A percentile compares a stretch with the other conserved stretches of the same genome.
phyloP scores from a whole-genome alignment of 768 basidiomycete genomes.

The Rhodotorula paludigena region DNA sequence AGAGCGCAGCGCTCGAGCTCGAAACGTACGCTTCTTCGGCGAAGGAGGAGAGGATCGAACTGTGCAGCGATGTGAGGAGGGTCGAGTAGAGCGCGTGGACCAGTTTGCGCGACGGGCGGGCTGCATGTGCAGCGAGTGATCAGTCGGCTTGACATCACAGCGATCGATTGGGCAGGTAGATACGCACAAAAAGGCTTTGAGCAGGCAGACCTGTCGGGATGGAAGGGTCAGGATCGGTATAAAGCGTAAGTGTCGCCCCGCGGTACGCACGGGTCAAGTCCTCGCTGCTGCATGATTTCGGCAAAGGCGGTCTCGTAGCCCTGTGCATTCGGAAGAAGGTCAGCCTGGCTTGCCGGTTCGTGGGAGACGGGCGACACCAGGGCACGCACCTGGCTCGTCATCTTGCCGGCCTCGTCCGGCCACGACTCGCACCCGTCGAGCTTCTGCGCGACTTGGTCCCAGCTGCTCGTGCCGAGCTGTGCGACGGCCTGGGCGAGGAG shows the following conservation, averaged over 20 bases:
- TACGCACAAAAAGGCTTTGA: slow-evolving; percentile 16
- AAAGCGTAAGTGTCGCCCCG: too few species aligned
- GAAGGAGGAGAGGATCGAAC: slow-evolving; percentile 1
- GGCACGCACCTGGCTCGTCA: slow-evolving; percentile 4
- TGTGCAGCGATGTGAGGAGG: neutral
- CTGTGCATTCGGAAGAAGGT: neutral
- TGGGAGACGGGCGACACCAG: neutral
- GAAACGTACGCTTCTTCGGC: slow-evolving; percentile 14
- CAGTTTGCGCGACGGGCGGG: slow-evolving; percentile 24
- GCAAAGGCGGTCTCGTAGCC: slow-evolving; percentile 15
- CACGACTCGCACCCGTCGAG: slow-evolving; percentile 5
- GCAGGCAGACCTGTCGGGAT: slow-evolving; percentile 2
- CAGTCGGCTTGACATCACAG: too few species aligned
- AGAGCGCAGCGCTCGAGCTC: too few species aligned
- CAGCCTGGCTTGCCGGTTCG: neutral
- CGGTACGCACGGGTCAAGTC: slow-evolving; percentile 22
- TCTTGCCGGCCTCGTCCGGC: neutral
- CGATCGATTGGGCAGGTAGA: neutral
- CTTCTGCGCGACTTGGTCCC: slow-evolving; percentile 1
- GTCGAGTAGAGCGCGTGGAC: slow-evolving; percentile 26
- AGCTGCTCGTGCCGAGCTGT: slow-evolving; percentile 9
- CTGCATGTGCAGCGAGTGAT: neutral
- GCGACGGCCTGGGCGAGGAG: slow-evolving; percentile 29
- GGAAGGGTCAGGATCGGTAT: neutral
- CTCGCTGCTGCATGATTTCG: slow-evolving; percentile 11